Conservation (phyloP, 331 rosid genomes). For the Pyrus hybrid region DNA sequence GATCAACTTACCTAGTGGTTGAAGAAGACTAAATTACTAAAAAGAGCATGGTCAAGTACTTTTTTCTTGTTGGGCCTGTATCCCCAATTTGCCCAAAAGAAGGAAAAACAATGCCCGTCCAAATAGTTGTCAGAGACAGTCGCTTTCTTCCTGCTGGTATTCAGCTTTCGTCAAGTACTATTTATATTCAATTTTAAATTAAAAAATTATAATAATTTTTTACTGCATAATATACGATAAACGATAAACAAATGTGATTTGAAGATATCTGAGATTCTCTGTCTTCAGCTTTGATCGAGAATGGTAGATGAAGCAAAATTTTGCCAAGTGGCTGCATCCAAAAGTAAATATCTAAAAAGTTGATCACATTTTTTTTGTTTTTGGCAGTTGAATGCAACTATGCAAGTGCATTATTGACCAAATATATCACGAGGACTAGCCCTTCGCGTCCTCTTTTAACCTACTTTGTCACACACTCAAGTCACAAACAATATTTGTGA, state of each 20-base stretch:
- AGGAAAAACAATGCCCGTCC: background rate
- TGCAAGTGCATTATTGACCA: background rate
- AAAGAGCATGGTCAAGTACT: background rate
- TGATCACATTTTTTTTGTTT: background rate
- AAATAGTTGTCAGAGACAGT: background rate
- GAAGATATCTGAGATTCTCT: too few relatives aligned
- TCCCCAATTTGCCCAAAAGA: background rate
- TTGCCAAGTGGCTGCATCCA: background rate
- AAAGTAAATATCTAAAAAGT: background rate
- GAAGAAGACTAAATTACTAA: background rate
- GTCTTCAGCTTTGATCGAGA: too few relatives aligned
- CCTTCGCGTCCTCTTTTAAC: background rate
- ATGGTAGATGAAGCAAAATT: background rate
- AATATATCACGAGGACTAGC: background rate
- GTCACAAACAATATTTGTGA: background rate
- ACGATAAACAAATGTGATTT: too few relatives aligned
- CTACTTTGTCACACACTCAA: background rate
- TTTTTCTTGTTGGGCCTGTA: background rate
- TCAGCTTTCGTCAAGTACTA: rapidly evolving
- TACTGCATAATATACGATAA: rapidly evolving
- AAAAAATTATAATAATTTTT: rapidly evolving
- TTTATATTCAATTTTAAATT: too few relatives aligned
- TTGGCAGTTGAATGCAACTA: background rate
- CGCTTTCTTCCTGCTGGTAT: background rate
- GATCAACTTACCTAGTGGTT: background rate